Evolutionary conservation across 257 asterid species (phyloP).

Genomic region (Thymus quinquecostatus): DNA sequence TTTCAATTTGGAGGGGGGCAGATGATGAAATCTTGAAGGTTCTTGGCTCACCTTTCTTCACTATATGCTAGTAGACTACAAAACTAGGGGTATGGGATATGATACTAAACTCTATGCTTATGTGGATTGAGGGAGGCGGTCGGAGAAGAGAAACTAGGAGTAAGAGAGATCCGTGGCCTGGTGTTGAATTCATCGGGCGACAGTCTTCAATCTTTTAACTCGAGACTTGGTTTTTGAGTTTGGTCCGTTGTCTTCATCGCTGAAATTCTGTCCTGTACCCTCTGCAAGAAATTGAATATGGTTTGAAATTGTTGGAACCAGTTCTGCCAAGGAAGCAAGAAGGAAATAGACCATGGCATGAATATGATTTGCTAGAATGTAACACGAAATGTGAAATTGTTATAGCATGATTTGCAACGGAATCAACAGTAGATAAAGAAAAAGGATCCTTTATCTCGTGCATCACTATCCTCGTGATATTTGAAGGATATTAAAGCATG

Average conservation of each 20-base stretch:
- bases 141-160: background rate
- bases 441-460: background rate
- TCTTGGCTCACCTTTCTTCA: background rate
- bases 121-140: conserved; percentile 19
- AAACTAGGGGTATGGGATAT: conserved; percentile 14
- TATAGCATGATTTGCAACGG: background rate
- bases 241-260: conserved; percentile 33
- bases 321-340: background rate
- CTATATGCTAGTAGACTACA: conserved; percentile 11
- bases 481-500: background rate
- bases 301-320: conserved; percentile 11
- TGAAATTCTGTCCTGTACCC: conserved; percentile 50
- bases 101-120: background rate
- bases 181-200: conserved; percentile 17
- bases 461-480: background rate
- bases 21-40: conserved; percentile 11
- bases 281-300: conserved; percentile 38
- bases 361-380: background rate
- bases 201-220: conserved; percentile 39
- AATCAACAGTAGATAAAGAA: conserved; percentile 1
- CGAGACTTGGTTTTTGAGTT: conserved; percentile 17
- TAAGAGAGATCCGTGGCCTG: conserved; percentile 25
- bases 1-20: conserved; percentile 26
- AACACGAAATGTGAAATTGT: background rate
- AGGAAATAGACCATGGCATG: background rate